Evolutionary conservation across 208 protist species (phyloP), one percentile per base, ranked within the genome.

Genomic region (Trypanosoma brucei): DNA sequence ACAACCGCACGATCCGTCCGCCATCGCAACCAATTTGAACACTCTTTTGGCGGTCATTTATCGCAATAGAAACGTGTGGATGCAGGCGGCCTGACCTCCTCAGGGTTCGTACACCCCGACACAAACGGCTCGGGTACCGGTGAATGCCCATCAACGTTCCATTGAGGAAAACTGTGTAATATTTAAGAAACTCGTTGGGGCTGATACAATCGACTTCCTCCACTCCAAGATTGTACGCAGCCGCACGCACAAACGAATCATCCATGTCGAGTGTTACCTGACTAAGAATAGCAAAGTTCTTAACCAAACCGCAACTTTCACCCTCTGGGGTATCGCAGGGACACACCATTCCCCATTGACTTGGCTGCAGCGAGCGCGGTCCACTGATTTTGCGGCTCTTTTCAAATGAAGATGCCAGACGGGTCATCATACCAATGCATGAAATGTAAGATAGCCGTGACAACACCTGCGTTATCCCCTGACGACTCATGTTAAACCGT

Each of bases 341-440:
- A 76, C 99, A 99, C 14, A 99, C 84, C 93, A 99, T 99, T 55
- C 99, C 99, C 93, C 97, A 99, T 69, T 99, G 98, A 45, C 98
- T 99, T 1, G 97, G 92, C 73, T 99, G 98, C 44, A 99, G 74
- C 22, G 84, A 87, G 53, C 87, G 84, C 13, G 97, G 97, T 0
- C 97, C 97, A 59, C 88, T 89, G 0, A 99, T 91, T 66, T 99
- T 99, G 57, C 97, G 78, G 33, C 94, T 99, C 77, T 99, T 99
- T 77, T 99, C 98, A 81, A 99, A 99, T 37, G 98, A 98, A 2
- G 94, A 98, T n/a, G 87, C 86, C 3, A 99, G 88, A 40, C 98
- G 82, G 4, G 98, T 99, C 94, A 99, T 99, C 97, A 99, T 99
- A 54, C 98, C 98, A 3, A 99, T 68, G 22, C 90, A 92, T 36